Conservation (phyloP, 495 filamentous ascomycete genomes). For the Trichocladium antarcticum region DNA sequence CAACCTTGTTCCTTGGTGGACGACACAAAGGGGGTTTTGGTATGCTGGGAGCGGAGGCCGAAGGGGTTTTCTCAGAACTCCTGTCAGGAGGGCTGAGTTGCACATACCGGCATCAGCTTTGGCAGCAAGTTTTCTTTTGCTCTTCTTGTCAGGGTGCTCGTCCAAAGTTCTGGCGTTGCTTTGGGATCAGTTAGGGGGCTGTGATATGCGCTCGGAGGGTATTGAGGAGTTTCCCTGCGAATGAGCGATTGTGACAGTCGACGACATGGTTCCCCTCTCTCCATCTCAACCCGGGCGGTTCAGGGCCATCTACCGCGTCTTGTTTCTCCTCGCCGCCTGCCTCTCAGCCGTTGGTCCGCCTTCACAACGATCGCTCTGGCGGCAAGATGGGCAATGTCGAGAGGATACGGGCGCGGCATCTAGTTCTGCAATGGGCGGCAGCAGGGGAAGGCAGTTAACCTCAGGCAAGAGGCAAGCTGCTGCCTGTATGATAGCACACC, state of each 20-base stretch:
- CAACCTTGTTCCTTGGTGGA: neutral
- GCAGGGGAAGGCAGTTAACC: no score
- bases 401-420: no score
- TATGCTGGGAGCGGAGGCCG: neutral
- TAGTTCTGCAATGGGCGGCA: no score
- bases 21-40: neutral
- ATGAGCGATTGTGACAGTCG: constrained; percentile 1
- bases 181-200: constrained; percentile 3
- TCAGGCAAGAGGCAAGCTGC: no score
- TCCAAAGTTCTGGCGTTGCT: constrained; percentile 4
- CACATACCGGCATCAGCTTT: constrained; percentile 14
- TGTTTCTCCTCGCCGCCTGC: no score
- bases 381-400: no score
- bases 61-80: neutral
- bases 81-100: constrained; percentile 4
- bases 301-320: no score
- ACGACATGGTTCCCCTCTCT: neutral
- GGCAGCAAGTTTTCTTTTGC: neutral
- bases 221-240: neutral
- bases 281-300: no score
- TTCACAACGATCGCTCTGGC: no score
- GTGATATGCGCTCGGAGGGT: constrained; percentile 2
- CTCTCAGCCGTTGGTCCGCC: no score
- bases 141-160: neutral
- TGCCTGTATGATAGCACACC: no score